Percentiles rank a stretch among this genome's conserved stretches.
Evolutionary conservation across 768 basidiomycete genomes (phyloP).

Genomic region (Baorangia bicolor): DNA sequence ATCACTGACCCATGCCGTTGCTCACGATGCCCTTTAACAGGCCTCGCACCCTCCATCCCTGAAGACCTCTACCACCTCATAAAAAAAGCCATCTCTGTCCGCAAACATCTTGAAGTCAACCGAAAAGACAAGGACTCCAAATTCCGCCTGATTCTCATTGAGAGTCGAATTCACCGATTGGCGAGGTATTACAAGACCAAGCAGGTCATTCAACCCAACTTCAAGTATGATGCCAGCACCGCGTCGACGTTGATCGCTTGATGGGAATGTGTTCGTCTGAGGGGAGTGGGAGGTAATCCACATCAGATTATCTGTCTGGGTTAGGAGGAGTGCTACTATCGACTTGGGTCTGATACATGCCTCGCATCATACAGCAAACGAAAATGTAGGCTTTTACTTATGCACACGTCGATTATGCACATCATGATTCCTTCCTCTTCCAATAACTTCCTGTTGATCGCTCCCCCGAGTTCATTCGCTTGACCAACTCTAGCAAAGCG

Average conservation of each 20-base stretch:
- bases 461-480: not conserved
- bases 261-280: conserved; percentile 14
- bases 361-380: conserved; percentile 3
- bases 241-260: conserved; percentile 89
- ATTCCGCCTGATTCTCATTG: conserved; percentile 96
- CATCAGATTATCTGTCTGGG: not conserved
- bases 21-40: conserved; percentile 38
- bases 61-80: conserved; percentile 99
- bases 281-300: not conserved
- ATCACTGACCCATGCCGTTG: not conserved
- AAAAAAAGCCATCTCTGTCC: conserved; percentile 99
- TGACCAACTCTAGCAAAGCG: not conserved
- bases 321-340: not conserved
- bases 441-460: not conserved
- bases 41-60: conserved; percentile 95
- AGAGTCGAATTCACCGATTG: conserved; percentile 97
- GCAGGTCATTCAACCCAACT: conserved; percentile 96
- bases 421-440: not conserved
- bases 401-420: conserved; percentile 18
- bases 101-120: conserved; percentile 98
- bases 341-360: conserved; percentile 8
- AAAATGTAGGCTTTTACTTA: conserved; percentile 24
- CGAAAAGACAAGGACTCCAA: conserved; percentile 99
- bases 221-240: conserved; percentile 97
- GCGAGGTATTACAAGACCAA: conserved; percentile 98